phyloP scores from a whole-genome alignment of 2,329 filamentous ascomycete species.

The Calonectria leucothoes region DNA sequence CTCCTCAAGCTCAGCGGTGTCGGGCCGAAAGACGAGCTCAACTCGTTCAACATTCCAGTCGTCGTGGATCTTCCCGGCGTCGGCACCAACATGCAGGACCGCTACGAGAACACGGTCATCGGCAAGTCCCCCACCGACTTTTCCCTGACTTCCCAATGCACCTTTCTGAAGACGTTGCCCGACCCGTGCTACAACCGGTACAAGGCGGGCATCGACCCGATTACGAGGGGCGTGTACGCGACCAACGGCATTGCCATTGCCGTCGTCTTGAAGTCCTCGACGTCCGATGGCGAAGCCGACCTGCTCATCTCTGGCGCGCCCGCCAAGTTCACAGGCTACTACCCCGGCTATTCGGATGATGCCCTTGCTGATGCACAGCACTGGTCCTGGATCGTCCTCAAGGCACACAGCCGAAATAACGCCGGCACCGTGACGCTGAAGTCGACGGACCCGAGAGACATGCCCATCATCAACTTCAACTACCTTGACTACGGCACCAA shows the following conservation, averaged over 20 bases:
- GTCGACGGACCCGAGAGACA: neutral
- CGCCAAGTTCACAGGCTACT: constrained; percentile 67
- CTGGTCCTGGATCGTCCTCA: constrained; percentile 60
- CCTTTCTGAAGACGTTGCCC: constrained; percentile 40
- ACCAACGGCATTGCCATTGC: constrained; percentile 65
- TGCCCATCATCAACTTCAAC: neutral
- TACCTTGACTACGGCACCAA: neutral
- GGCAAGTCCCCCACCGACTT: constrained; percentile 42
- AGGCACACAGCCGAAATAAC: constrained; percentile 50
- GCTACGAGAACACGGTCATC: constrained; percentile 56
- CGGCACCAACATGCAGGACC: constrained; percentile 70
- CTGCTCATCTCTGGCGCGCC: constrained; percentile 67
- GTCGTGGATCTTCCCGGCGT: constrained; percentile 68
- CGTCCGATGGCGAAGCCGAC: constrained; percentile 57
- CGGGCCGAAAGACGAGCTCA: constrained; percentile 55
- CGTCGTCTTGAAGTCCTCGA: constrained; percentile 51
- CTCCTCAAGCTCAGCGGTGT: constrained; percentile 63
- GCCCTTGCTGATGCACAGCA: constrained; percentile 56
- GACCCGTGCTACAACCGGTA: constrained; percentile 54
- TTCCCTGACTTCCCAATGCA: constrained; percentile 45
- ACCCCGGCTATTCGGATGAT: constrained; percentile 63
- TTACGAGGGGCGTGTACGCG: constrained; percentile 44
- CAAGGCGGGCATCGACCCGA: constrained; percentile 41
- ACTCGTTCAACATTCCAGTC: constrained; percentile 53
- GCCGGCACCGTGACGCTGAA: neutral